A percentile compares a stretch with the other conserved stretches of the same genome.
Evolutionary conservation across 2,329 filamentous ascomycete genomes (phyloP).

Genomic region (Botrytis hyacinthi): DNA sequence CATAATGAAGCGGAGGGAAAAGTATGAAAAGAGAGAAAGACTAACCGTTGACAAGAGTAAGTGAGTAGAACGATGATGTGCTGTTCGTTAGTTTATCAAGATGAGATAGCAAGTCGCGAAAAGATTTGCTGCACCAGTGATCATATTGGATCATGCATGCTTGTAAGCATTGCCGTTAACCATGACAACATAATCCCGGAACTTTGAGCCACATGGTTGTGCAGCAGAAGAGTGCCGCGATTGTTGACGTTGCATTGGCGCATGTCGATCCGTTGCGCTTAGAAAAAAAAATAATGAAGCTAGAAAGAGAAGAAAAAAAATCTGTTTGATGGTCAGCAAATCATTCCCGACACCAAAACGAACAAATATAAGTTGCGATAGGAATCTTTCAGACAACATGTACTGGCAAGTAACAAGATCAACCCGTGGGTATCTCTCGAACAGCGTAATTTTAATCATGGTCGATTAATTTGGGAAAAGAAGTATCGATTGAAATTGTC

Average conservation of each 20-base stretch:
- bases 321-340: slow-evolving; percentile 29
- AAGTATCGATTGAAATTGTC: slow-evolving; percentile 62
- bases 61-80: not conserved
- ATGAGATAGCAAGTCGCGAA: not conserved
- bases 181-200: not conserved
- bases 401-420: slow-evolving; percentile 91
- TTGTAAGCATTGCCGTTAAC: not conserved
- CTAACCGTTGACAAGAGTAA: slow-evolving; percentile 16
- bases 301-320: slow-evolving; percentile 16
- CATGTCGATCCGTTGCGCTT: not conserved
- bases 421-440: slow-evolving; percentile 58
- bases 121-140: not conserved
- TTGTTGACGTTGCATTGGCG: slow-evolving; percentile 1
- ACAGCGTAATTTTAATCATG: slow-evolving; percentile 73
- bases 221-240: slow-evolving; percentile 8
- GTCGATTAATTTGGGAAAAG: slow-evolving; percentile 88
- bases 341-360: slow-evolving; percentile 21
- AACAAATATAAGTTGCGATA: not conserved
- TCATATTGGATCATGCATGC: slow-evolving; percentile 4
- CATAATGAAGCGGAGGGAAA: slow-evolving; percentile 46
- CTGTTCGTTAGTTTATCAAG: slow-evolving; percentile 1
- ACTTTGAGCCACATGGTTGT: not conserved
- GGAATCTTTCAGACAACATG: slow-evolving; percentile 65
- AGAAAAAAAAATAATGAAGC: not conserved
- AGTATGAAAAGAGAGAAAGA: slow-evolving; percentile 19